These are phyloP conservation scores for Elongisporangium anandrum DNA, from an alignment of 352 stramenopile genomes.

Conservation along the genomic window DNA sequence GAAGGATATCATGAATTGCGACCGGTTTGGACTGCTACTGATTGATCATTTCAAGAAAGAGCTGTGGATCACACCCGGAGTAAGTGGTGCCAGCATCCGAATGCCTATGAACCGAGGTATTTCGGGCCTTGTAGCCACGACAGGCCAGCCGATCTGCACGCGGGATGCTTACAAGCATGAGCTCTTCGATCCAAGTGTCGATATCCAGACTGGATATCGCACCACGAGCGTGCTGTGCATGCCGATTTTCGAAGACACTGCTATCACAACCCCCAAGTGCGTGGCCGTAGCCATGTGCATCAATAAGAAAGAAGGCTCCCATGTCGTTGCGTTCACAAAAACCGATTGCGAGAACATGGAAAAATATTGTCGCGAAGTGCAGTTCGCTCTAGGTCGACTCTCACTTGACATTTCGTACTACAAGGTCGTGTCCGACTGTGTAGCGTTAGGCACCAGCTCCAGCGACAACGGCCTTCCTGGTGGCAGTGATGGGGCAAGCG, in stretches of 20 bases:
- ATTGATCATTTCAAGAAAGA: constrained; percentile 78
- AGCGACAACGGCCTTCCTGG: neutral
- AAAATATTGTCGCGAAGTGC: constrained; percentile 59
- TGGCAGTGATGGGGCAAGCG: neutral
- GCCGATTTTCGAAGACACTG: constrained; percentile 70
- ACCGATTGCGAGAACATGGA: constrained; percentile 51
- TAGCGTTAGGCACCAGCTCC: constrained; percentile 11
- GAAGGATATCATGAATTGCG: constrained; percentile 72
- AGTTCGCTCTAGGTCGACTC: constrained; percentile 58
- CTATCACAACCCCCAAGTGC: constrained; percentile 36
- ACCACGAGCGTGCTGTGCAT: constrained; percentile 73
- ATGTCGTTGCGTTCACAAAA: constrained; percentile 67
- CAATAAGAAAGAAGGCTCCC: constrained; percentile 82
- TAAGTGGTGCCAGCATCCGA: constrained; percentile 45
- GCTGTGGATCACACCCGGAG: constrained; percentile 64
- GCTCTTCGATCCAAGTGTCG: constrained; percentile 61
- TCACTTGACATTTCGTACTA: constrained; percentile 80
- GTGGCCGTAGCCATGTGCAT: constrained; percentile 84
- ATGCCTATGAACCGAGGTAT: constrained; percentile 67
- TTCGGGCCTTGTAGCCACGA: constrained; percentile 63
- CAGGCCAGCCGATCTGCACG: constrained; percentile 45
- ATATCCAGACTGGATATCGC: constrained; percentile 68
- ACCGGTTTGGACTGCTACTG: constrained; percentile 63
- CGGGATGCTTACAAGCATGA: constrained; percentile 73
- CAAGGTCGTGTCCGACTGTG: constrained; percentile 56